Conservation (phyloP, 805 yeast species). For the Jamesozyma jinghongensis region DNA sequence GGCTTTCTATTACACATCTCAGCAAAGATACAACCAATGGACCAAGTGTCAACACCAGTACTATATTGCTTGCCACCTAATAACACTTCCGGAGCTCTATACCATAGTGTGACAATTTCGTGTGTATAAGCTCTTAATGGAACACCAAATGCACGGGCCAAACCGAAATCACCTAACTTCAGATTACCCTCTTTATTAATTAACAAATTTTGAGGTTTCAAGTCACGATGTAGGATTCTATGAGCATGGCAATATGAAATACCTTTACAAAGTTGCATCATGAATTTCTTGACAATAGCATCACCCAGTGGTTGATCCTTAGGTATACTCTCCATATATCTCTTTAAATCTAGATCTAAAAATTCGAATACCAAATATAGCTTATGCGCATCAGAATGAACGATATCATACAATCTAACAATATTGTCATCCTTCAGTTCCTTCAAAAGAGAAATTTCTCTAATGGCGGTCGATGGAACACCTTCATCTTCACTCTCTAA, state of each 20-base stretch:
- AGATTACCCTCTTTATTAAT: conserved; percentile 85
- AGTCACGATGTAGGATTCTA: conserved; percentile 60
- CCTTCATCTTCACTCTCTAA: conserved; percentile 92
- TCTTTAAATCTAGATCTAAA: conserved; percentile 87
- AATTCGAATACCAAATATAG: conserved; percentile 87
- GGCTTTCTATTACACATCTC: conserved; percentile 99
- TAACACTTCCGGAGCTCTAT: conserved; percentile 93
- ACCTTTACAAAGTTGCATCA: conserved; percentile 89
- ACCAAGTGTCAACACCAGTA: conserved; percentile 97
- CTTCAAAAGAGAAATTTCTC: conserved; percentile 92
- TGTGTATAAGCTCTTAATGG: conserved; percentile 96
- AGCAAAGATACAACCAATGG: conserved; percentile 95
- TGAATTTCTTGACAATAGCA: conserved; percentile 77
- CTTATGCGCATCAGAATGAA: conserved; percentile 87
- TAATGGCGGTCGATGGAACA: conserved; percentile 94
- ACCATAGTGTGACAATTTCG: conserved; percentile 97
- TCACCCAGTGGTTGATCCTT: conserved; percentile 84
- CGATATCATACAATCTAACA: conserved; percentile 86
- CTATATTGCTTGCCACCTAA: conserved; percentile 93
- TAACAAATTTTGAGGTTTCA: conserved; percentile 90
- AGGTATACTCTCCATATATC: conserved; percentile 85
- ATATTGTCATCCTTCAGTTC: conserved; percentile 90
- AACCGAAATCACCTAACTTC: conserved; percentile 92
- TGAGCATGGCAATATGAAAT: conserved; percentile 60
- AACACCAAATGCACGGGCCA: conserved; percentile 95